Percentiles rank a stretch among this genome's conserved stretches.
phyloP scores from a whole-genome alignment of 2,329 filamentous ascomycete genomes.

The Geosmithia morbida region DNA sequence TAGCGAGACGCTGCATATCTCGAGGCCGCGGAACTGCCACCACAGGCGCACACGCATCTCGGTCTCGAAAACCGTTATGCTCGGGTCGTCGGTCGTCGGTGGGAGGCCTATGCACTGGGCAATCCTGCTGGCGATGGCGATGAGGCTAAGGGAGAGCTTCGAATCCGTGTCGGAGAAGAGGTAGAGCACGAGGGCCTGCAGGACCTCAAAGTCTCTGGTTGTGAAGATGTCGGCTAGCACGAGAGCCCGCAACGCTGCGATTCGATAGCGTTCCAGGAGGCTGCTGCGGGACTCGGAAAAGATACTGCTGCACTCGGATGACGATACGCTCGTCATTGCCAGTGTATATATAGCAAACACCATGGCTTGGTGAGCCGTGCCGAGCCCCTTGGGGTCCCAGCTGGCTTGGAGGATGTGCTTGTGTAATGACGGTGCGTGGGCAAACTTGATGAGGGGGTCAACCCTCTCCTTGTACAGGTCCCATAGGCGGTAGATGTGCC shows the following conservation, averaged over 20 bases:
- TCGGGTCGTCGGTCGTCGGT: slow-evolving; percentile 3
- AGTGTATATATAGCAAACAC: slow-evolving; percentile 14
- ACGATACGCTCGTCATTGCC: slow-evolving; percentile 8
- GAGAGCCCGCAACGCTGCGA: slow-evolving; percentile 10
- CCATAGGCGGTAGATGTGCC: slow-evolving; percentile 14
- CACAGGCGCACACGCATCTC: slow-evolving; percentile 14
- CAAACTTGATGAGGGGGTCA: slow-evolving; percentile 15
- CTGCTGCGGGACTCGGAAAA: slow-evolving; percentile 6
- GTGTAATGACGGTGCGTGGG: slow-evolving; percentile 16
- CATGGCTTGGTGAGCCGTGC: slow-evolving; percentile 4
- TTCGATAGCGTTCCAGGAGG: slow-evolving; percentile 10
- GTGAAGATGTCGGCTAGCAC: slow-evolving; percentile 11
- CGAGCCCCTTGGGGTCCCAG: slow-evolving; percentile 10
- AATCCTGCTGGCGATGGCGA: slow-evolving; percentile 8
- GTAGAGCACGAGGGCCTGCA: slow-evolving; percentile 15
- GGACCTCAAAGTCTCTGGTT: slow-evolving; percentile 11
- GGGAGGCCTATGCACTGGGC: slow-evolving; percentile 11
- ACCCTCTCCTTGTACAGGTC: slow-evolving; percentile 16
- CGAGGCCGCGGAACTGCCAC: slow-evolving; percentile 11
- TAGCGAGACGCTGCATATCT: slow-evolving; percentile 3
- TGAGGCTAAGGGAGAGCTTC: slow-evolving; percentile 10
- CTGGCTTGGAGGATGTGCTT: slow-evolving; percentile 14
- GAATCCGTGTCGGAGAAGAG: slow-evolving; percentile 14
- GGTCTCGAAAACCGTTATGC: slow-evolving; percentile 8
- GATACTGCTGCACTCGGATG: slow-evolving; percentile 4